Percentiles rank a stretch among this genome's conserved stretches.
Evolutionary conservation across 2,329 filamentous ascomycete genomes (phyloP).

Genomic region (Fusarium sp.): DNA sequence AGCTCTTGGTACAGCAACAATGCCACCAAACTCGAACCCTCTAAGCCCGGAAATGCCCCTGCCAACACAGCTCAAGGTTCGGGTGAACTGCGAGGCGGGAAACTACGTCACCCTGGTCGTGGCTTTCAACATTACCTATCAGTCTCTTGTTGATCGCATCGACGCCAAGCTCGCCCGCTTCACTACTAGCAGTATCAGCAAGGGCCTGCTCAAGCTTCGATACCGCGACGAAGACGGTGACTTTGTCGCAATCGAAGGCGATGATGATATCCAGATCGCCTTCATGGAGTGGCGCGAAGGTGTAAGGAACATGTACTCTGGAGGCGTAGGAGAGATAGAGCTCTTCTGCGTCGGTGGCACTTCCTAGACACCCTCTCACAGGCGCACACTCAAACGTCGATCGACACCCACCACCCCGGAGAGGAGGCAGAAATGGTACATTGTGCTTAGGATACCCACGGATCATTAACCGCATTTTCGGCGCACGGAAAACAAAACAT

Average conservation of each 20-base stretch:
- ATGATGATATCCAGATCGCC: slow-evolving; percentile 95
- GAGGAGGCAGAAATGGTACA: slow-evolving; percentile 36
- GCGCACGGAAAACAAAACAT: slow-evolving; percentile 44
- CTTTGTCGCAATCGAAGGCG: slow-evolving; percentile 90
- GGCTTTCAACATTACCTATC: slow-evolving; percentile 93
- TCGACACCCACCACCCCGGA: slow-evolving; percentile 3
- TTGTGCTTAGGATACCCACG: slow-evolving; percentile 44
- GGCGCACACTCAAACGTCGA: slow-evolving; percentile 9
- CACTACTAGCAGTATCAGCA: slow-evolving; percentile 84
- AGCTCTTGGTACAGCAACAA: slow-evolving; percentile 50
- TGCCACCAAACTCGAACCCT: slow-evolving; percentile 39
- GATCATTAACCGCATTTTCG: slow-evolving; percentile 47
- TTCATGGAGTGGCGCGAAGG: slow-evolving; percentile 94
- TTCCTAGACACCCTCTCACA: slow-evolving; percentile 29
- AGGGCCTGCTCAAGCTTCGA: slow-evolving; percentile 83
- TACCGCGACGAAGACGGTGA: slow-evolving; percentile 95
- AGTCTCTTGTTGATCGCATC: slow-evolving; percentile 92
- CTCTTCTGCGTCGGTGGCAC: slow-evolving; percentile 76
- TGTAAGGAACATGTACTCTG: slow-evolving; percentile 63
- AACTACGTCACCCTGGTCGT: slow-evolving; percentile 97
- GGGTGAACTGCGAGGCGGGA: slow-evolving; percentile 85
- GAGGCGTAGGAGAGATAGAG: slow-evolving; percentile 88
- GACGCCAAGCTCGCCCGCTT: slow-evolving; percentile 93
- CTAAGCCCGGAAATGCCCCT: slow-evolving; percentile 62
- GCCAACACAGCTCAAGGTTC: slow-evolving; percentile 89